These are phyloP conservation scores for Suillus americanus DNA, from an alignment of 768 basidiomycete species.

Conservation along the genomic window DNA sequence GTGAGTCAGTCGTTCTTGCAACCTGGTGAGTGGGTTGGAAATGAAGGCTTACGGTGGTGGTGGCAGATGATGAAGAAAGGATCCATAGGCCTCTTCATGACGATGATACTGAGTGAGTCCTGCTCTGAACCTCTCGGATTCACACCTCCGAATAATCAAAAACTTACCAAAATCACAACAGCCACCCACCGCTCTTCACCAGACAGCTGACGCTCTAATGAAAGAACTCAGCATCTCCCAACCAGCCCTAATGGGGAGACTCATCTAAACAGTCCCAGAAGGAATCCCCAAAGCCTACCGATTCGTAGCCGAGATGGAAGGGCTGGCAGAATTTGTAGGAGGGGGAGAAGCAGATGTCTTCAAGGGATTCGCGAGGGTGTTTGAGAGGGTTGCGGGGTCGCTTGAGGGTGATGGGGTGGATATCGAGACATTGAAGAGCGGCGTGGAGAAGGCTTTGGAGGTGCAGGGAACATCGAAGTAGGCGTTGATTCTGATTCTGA, in stretches of 20 bases:
- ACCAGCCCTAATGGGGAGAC: constrained; percentile 42
- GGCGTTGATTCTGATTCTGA: no score
- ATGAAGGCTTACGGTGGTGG: neutral
- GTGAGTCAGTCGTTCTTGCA: constrained; percentile 30
- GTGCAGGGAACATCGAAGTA: constrained; percentile 15
- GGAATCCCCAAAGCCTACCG: constrained; percentile 61
- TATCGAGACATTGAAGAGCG: constrained; percentile 37
- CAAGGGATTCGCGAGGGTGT: constrained; percentile 43
- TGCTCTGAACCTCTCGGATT: neutral
- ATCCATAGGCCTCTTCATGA: constrained; percentile 45
- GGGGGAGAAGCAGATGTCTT: constrained; percentile 42
- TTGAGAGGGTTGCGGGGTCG: constrained; percentile 38
- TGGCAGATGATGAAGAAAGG: constrained; percentile 54
- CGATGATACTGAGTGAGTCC: constrained; percentile 41
- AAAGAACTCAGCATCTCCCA: constrained; percentile 47
- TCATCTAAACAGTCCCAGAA: constrained; percentile 38
- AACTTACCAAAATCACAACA: constrained; percentile 12
- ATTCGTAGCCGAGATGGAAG: constrained; percentile 59
- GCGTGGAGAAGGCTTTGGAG: constrained; percentile 40
- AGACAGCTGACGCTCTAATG: constrained; percentile 51
- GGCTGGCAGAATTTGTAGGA: constrained; percentile 53
- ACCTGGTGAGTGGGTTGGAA: neutral
- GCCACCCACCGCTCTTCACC: constrained; percentile 53
- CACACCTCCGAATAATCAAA: neutral
- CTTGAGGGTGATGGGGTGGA: constrained; percentile 35